Conservation (phyloP, 2,329 filamentous ascomycete species). For the Neopestalotiopsis sp. region DNA sequence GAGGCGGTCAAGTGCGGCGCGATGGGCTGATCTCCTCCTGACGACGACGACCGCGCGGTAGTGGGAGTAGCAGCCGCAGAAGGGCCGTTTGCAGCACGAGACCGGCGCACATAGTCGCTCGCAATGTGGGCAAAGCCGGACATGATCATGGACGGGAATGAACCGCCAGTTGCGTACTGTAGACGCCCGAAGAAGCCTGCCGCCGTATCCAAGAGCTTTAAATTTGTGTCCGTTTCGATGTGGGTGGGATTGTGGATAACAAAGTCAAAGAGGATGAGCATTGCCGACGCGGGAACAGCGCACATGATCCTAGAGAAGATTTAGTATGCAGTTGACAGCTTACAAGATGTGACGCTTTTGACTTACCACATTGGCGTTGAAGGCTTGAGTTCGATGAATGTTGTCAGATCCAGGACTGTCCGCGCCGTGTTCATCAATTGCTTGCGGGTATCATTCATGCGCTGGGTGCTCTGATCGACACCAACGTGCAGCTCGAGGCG, state of each 20-base stretch:
- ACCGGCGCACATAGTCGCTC: slow-evolving; percentile 2
- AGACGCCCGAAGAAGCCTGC: slow-evolving; percentile 8
- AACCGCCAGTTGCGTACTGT: slow-evolving; percentile 10
- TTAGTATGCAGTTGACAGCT: neutral
- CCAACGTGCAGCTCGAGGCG: slow-evolving; percentile 12
- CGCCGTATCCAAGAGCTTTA: slow-evolving; percentile 2
- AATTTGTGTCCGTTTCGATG: slow-evolving; percentile 8
- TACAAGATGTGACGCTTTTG: neutral
- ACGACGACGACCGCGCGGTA: neutral
- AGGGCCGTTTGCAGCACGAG: neutral
- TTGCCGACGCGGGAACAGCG: slow-evolving; percentile 11
- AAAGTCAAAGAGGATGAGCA: slow-evolving; percentile 16
- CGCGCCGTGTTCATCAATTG: slow-evolving; percentile 11
- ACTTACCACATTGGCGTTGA: slow-evolving; percentile 16
- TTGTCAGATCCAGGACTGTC: slow-evolving; percentile 9
- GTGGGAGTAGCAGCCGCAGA: neutral
- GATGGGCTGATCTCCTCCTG: neutral
- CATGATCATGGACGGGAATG: neutral
- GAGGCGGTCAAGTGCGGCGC: neutral
- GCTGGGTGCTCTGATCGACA: neutral
- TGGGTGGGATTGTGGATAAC: slow-evolving; percentile 16
- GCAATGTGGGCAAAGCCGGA: slow-evolving; percentile 15
- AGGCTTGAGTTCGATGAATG: slow-evolving; percentile 14
- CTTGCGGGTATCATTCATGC: slow-evolving; percentile 12
- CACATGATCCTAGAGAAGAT: slow-evolving; percentile 5